Base-by-base conservation (phyloP, 2,329 filamentous ascomycete genomes). In the Scytalidium sp. region DNA sequence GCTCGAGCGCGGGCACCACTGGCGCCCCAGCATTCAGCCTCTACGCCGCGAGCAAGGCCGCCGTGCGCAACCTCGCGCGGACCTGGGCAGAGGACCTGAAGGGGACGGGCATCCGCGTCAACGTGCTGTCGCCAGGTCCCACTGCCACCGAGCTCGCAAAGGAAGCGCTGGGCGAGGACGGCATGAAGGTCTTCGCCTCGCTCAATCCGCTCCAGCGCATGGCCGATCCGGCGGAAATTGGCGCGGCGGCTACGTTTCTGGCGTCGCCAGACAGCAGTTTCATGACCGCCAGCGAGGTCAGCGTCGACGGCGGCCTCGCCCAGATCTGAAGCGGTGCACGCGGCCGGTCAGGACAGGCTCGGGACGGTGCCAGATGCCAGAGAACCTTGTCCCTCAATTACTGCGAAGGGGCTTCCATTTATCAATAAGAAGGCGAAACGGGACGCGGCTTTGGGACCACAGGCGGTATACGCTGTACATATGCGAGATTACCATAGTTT, bases 31-130 rank as follows among this genome's bases (percentile, higher is more conserved):
- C 45, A 41, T 48, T 55, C 17, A 55, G 55, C 10, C 43, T 55
- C 9, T 58, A 58, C 40, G 43, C 45, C 41, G 56, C 56, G 27
- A 58, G 55, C 52, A 58, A 57, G 50, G 56, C 56, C 21, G 56
- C 44, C 13, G 43, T 58, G 20, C 55, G 54, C 44, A 57, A 56
- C 50, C 55, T 57, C 25, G 54, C 51, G 41, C 40, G 40, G 17
- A 48, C 54, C 41, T 55, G 51, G 51, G 53, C 48, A 2, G 50
- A 53, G 43, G 50, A 53, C 21, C 42, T 55, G 43, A 55, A 55
- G 27, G 45, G 21, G 45, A 57, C 13, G 48, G 55, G 19, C 65
- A 59, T 50, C 60, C 58, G 9, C 61, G 65, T 6, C 46, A 46
- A 7, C 64, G 65, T 44, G 49, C 43, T 23, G 36, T 46, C 15